Evolutionary conservation across 2,329 filamentous ascomycete genomes (phyloP).

Genomic region (Monilinia polystroma): DNA sequence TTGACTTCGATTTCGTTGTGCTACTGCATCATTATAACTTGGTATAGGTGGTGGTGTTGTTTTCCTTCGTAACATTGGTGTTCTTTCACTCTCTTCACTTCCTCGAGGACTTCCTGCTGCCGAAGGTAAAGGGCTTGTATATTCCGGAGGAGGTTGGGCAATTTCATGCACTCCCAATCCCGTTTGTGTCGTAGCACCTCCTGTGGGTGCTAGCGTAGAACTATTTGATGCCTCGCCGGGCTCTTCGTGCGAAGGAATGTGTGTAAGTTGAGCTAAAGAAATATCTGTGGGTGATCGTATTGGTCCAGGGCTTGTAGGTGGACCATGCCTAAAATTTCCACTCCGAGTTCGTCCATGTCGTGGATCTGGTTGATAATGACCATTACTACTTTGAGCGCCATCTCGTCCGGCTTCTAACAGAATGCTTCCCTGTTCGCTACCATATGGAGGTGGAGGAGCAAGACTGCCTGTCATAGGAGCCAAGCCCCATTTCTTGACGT

Average conservation of each 20-base stretch:
- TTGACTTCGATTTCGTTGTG: constrained; percentile 34
- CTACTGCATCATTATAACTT: constrained; percentile 41
- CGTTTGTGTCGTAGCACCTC: constrained; percentile 27
- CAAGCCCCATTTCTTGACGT: constrained; percentile 99
- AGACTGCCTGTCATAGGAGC: constrained; percentile 94
- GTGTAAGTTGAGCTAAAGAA: constrained; percentile 81
- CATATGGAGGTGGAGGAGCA: constrained; percentile 92
- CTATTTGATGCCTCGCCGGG: constrained; percentile 50
- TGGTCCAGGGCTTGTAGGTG: constrained; percentile 83
- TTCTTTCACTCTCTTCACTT: constrained; percentile 54
- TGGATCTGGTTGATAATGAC: constrained; percentile 41
- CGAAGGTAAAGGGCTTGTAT: constrained; percentile 64
- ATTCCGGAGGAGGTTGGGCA: constrained; percentile 67
- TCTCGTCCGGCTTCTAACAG: constrained; percentile 80
- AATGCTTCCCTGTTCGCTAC: constrained; percentile 95
- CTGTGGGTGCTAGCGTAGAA: constrained; percentile 35
- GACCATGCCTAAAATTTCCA: constrained; percentile 70
- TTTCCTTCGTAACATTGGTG: constrained; percentile 48
- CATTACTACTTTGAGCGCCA: constrained; percentile 47
- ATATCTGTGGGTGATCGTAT: constrained; percentile 93
- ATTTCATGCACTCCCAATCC: constrained; percentile 45
- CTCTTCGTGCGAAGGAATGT: constrained; percentile 66
- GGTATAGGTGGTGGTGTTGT: constrained; percentile 41
- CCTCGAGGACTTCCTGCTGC: constrained; percentile 46
- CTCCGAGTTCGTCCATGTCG: constrained; percentile 71